phyloP scores from a whole-genome alignment of 2,329 filamentous ascomycete species.

The Dothideomycetes sp. region DNA sequence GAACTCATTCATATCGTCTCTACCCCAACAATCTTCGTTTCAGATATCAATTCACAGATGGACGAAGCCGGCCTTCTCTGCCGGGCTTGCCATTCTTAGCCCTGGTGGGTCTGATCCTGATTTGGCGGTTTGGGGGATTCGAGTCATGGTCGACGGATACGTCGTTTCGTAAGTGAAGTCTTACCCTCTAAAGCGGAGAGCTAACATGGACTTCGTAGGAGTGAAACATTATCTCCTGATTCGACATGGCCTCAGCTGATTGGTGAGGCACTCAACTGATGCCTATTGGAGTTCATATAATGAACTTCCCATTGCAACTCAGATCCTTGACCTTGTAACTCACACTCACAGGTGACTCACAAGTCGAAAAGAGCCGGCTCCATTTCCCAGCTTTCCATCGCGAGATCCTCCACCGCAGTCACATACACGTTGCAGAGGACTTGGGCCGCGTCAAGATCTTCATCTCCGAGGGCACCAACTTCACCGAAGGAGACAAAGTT shows the following conservation, averaged over 20 bases:
- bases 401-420: conserved; percentile 55
- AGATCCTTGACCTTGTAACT: conserved; percentile 1
- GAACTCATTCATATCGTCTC: conserved; percentile 60
- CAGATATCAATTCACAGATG: conserved; percentile 66
- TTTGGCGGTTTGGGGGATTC: conserved; percentile 35
- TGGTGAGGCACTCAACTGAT: neutral
- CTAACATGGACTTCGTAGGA: conserved; percentile 20
- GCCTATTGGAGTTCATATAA: neutral
- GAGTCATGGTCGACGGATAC: conserved; percentile 58
- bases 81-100: too few relatives aligned
- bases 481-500: conserved; percentile 13
- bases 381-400: conserved; percentile 62
- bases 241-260: neutral
- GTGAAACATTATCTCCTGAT: conserved; percentile 44
- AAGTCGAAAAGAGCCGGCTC: conserved; percentile 43
- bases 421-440: conserved; percentile 62
- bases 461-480: conserved; percentile 58
- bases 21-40: conserved; percentile 48
- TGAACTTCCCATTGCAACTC: neutral
- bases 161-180: conserved; percentile 44
- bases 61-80: too few relatives aligned
- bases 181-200: neutral
- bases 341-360: conserved; percentile 11
- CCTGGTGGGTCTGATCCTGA: too few relatives aligned
- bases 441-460: conserved; percentile 66